A percentile compares a stretch with the other conserved stretches of the same genome.
Conservation (phyloP, 495 filamentous ascomycete species). For the Penicillium subrubescens region DNA sequence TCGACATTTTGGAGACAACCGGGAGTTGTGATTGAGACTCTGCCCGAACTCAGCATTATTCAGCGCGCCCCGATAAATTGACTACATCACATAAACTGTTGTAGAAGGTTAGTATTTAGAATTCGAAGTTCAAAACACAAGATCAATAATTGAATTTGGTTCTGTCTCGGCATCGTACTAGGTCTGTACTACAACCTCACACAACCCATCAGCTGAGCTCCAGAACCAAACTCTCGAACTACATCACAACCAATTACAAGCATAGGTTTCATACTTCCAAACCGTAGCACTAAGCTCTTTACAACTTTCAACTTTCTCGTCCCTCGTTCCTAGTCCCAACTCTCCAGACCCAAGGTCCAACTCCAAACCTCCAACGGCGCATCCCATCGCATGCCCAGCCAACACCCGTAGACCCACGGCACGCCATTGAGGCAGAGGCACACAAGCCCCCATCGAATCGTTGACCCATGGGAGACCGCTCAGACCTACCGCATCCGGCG, state of each 20-base stretch:
- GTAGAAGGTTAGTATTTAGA: neutral
- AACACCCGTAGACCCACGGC: constrained; percentile 23
- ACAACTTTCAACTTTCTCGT: neutral
- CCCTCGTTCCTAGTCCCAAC: neutral
- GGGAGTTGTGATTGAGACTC: neutral
- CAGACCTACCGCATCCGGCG: constrained; percentile 16
- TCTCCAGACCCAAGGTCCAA: neutral
- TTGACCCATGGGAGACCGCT: constrained; percentile 20
- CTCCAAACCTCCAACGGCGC: neutral
- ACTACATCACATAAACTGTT: too few relatives aligned
- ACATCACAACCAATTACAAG: neutral
- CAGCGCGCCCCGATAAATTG: neutral
- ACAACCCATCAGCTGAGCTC: neutral
- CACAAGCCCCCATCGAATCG: neutral
- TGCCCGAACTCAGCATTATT: neutral
- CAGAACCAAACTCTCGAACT: neutral
- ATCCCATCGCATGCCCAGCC: neutral
- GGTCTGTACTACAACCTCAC: neutral
- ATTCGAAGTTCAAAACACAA: neutral
- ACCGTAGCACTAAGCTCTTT: too few relatives aligned
- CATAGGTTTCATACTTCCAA: neutral
- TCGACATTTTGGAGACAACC: neutral
- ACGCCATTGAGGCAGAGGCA: constrained; percentile 9
- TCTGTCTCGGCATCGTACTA: neutral
- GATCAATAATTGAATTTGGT: neutral